Base-by-base conservation (phyloP, 163 green algal genomes). In the Chloroidium sp. region DNA sequence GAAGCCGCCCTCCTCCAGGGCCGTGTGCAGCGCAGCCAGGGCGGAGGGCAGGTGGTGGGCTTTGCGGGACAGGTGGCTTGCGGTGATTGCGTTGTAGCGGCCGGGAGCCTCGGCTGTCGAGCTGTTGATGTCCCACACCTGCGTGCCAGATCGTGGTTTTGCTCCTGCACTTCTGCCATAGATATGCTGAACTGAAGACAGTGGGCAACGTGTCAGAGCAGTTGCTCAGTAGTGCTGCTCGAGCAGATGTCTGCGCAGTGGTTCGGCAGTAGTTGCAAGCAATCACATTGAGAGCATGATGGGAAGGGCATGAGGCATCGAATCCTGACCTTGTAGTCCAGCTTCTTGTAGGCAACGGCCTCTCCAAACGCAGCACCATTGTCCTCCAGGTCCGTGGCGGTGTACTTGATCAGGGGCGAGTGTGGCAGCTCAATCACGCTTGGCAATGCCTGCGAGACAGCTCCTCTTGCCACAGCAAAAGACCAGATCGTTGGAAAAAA, bases 181-280 rank as follows among this genome's bases (percentile, higher is more conserved):
- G 67, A 72, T 72, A 72, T n/a, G 67, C 67, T n/a, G 67, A 72
- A 72, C 67, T 72, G 6, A 72, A 72, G 10, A 72, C 67, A 72
- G 67, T 36, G 36, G 36, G 36, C 36, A 36, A 36, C 36, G 36
- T 36, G 36, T 36, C 36, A 36, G 36, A 36, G 36, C 36, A 36
- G 36, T 36, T 36, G 36, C 36, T 36, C 36, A 36, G 36, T 36
- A 36, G 36, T 36, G 36, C 36, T 36, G 36, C 36, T 36, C 36
- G 36, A 36, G 36, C 36, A 36, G 36, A 36, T 36, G 36, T 36
- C 67, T 72, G 67, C 67, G 10, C 67, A 72, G 67, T 10, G 67
- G 67, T 72, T 6, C 6, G 10, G 10, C 67, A 72, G 36, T 36
- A 36, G 36, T 72, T 10, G 10, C 67, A 72, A 72, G 67, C 67